These are phyloP conservation scores for Terana coerulea DNA, from an alignment of 768 basidiomycete species.

Conservation along the genomic window DNA sequence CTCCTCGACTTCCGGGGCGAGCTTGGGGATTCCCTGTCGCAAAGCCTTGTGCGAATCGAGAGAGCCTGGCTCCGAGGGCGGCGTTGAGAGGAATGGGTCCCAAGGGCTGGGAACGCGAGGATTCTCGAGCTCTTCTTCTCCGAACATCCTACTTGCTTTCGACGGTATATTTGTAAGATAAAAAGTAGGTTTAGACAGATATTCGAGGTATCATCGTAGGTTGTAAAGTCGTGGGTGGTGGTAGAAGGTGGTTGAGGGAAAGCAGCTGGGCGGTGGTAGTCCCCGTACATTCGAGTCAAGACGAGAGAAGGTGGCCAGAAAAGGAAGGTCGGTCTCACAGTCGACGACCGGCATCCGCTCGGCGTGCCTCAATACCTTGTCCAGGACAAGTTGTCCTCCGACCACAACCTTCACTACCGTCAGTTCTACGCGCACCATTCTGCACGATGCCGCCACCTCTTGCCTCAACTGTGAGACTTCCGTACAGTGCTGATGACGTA, in stretches of 20 bases:
- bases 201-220: conserved; percentile 56
- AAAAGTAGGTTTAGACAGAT: conserved; percentile 28
- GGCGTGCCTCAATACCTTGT: neutral
- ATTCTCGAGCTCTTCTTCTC: conserved; percentile 78
- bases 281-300: neutral
- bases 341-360: neutral
- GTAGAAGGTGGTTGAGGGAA: neutral
- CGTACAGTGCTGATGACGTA: neutral
- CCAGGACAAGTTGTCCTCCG: neutral
- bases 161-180: conserved; percentile 15
- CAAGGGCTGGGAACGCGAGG: conserved; percentile 79
- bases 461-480: neutral
- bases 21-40: conserved; percentile 46
- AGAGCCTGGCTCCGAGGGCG: conserved; percentile 36
- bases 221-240: conserved; percentile 5
- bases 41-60: conserved; percentile 24
- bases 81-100: conserved; percentile 66
- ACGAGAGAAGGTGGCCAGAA: neutral
- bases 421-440: neutral
- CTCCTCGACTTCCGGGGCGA: conserved; percentile 75
- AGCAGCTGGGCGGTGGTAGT: neutral
- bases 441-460: conserved; percentile 6
- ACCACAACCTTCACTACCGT: neutral
- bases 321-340: neutral
- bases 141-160: conserved; percentile 60